Percentiles rank a stretch among this genome's conserved stretches.
These are phyloP conservation scores for Xylaria grammica DNA, from an alignment of 495 filamentous ascomycete species.

Conservation along the genomic window DNA sequence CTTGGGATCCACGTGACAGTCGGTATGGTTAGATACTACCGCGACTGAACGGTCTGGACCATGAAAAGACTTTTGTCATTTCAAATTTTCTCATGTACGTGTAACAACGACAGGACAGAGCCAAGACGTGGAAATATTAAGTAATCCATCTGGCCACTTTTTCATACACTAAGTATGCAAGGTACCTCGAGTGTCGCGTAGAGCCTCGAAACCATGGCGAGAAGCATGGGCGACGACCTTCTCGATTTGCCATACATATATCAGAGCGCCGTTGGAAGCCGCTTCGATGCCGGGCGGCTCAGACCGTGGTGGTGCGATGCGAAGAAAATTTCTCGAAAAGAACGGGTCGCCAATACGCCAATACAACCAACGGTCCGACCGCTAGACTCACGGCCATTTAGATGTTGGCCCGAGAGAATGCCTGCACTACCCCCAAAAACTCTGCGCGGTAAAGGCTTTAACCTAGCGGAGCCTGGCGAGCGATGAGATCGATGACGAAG, in stretches of 20 bases:
- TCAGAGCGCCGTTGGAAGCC: slow-evolving; percentile 11
- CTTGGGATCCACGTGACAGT: slow-evolving; percentile 4
- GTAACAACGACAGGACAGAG: neutral
- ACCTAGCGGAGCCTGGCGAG: neutral
- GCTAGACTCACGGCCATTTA: neutral
- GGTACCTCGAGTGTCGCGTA: slow-evolving; percentile 5
- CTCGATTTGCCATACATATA: slow-evolving; percentile 4
- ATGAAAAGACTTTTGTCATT: neutral
- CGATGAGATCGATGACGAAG: slow-evolving; percentile 1
- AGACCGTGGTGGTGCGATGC: slow-evolving; percentile 12
- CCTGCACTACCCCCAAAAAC: slow-evolving; percentile 10
- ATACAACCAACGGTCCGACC: neutral
- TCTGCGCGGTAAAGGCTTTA: neutral
- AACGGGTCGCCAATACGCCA: slow-evolving; percentile 5
- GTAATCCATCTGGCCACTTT: neutral
- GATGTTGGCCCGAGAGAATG: slow-evolving; percentile 1
- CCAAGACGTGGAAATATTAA: neutral
- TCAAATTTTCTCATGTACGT: slow-evolving; percentile 13
- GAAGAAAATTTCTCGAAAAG: slow-evolving; percentile 9
- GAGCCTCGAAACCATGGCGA: slow-evolving; percentile 1
- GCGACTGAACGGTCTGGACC: neutral
- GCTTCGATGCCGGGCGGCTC: slow-evolving; percentile 16
- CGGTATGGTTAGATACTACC: neutral
- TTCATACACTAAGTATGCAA: slow-evolving; percentile 10
- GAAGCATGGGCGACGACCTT: slow-evolving; percentile 3